Conservation (phyloP, 257 asterid species). For the Solanum pimpinellifolium region DNA sequence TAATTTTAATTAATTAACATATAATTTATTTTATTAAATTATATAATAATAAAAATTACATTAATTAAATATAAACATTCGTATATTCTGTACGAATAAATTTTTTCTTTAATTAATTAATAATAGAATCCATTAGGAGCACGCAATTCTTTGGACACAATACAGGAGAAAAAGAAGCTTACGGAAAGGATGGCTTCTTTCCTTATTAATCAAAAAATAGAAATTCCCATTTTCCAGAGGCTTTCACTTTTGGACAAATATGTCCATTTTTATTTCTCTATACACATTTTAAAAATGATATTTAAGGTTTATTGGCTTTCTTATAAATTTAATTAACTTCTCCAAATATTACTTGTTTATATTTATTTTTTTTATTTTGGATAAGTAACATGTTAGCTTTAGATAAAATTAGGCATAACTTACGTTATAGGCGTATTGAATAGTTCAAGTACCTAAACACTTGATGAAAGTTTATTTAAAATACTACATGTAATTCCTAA, state of each 20-base stretch:
- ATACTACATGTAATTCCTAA: not conserved
- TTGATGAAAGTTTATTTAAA: no score
- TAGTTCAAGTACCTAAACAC: not conserved
- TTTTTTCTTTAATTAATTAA: no score
- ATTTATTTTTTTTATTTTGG: not conserved
- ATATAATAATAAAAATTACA: no score
- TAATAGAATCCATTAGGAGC: not conserved
- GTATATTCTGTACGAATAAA: no score
- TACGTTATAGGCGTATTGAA: not conserved
- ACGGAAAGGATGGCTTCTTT: constrained; percentile 3
- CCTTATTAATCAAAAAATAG: not conserved
- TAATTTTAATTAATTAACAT: no score
- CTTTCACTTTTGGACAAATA: not conserved
- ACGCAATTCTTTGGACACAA: not conserved
- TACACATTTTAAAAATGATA: not conserved
- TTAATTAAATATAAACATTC: no score
- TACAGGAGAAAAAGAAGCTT: not conserved
- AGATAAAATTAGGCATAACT: not conserved
- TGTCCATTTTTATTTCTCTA: not conserved
- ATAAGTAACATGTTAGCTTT: not conserved
- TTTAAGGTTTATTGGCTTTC: not conserved
- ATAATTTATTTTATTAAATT: no score
- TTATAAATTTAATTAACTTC: not conserved
- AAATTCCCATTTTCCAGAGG: not conserved
- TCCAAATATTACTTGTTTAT: not conserved